phyloP scores from a whole-genome alignment of 108 stramenopile species.

The Cyclostephanos invisitatus region DNA sequence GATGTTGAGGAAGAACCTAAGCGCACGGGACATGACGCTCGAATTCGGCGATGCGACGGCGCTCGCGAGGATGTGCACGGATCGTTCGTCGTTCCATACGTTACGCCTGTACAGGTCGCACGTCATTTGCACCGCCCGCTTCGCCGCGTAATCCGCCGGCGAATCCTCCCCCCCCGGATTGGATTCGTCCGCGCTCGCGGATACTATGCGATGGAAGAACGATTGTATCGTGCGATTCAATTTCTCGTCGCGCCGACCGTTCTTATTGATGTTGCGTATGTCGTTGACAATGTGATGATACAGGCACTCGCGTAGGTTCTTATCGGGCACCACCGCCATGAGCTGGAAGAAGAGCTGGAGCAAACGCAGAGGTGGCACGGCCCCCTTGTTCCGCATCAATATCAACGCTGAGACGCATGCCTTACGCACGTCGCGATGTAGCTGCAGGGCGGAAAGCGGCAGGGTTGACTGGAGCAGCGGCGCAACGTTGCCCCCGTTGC shows the following conservation, averaged over 20 bases:
- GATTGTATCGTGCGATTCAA: slow-evolving; percentile 83
- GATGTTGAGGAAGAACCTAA: slow-evolving; percentile 97
- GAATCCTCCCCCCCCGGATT: slow-evolving; percentile 44
- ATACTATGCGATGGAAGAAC: slow-evolving; percentile 79
- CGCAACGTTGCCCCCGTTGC: slow-evolving; percentile 8
- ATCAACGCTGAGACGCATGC: slow-evolving; percentile 88
- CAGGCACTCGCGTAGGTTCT: slow-evolving; percentile 81
- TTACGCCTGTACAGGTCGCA: slow-evolving; percentile 91
- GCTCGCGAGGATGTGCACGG: slow-evolving; percentile 92
- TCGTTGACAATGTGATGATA: slow-evolving; percentile 93
- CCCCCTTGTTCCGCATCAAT: slow-evolving; percentile 90
- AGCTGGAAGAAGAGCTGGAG: slow-evolving; percentile 93
- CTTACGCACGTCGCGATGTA: slow-evolving; percentile 89
- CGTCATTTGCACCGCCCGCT: slow-evolving; percentile 89
- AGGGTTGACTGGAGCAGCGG: slow-evolving; percentile 43
- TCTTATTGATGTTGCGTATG: slow-evolving; percentile 89
- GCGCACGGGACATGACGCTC: slow-evolving; percentile 71
- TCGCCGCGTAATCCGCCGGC: slow-evolving; percentile 75
- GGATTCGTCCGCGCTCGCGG: slow-evolving; percentile 38
- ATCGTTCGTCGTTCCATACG: slow-evolving; percentile 96
- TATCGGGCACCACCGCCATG: slow-evolving; percentile 87
- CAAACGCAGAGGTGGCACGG: slow-evolving; percentile 75
- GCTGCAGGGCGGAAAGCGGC: slow-evolving; percentile 60
- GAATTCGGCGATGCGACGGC: slow-evolving; percentile 64
- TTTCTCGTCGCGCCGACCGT: slow-evolving; percentile 75